Base-by-base conservation (phyloP, 768 basidiomycete species). In the Lentinula sp. region DNA sequence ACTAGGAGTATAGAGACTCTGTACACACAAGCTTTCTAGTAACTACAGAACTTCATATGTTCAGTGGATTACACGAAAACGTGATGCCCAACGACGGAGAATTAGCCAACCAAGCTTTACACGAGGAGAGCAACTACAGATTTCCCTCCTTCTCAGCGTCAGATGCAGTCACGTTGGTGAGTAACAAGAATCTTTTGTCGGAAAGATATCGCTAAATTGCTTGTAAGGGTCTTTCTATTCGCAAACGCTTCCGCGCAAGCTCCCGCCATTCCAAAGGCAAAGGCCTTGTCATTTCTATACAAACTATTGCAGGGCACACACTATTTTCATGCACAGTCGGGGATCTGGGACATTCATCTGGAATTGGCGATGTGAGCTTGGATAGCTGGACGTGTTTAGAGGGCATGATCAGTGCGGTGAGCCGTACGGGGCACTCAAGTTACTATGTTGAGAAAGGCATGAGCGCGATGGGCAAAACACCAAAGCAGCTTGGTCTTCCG, bases 401-500 rank as follows among this genome's bases (percentile, higher is more conserved):
- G 73, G 85, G 87, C 45, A 92, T 93, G 87, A 77, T 92, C 64
- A 83, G 82, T 43, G 86, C 91, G 28, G 90, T 91, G 50, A 83
- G 80, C 66, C 79, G 90, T 62, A 93, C 90, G 16, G 90, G 91
- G 1, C 91, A 93, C 69, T 90, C 90, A 7, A 91, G 87, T 65
- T 93, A 79, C 71, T 93, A 93, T 71, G 88, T 93, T 8, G 91
- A 93, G 69, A 92, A 91, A 69, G 88, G 90, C 6, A 91, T 91
- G 85, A 84, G 82, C 52, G 91, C 91, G 3, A 87, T 89, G 86
- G 87, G 88, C 16, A 91, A 88, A 73, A 86, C 85, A 6, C 80
- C 87, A 42, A 83, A 83, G 65, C 86, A 91, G 66, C 78, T 88
- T 75, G 90, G 87, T 4, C 77, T 88, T 39, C 84, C 87, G 59